These are phyloP conservation scores for Vachellia collinsii DNA, from an alignment of 306 rosid species.

Conservation along the genomic window DNA sequence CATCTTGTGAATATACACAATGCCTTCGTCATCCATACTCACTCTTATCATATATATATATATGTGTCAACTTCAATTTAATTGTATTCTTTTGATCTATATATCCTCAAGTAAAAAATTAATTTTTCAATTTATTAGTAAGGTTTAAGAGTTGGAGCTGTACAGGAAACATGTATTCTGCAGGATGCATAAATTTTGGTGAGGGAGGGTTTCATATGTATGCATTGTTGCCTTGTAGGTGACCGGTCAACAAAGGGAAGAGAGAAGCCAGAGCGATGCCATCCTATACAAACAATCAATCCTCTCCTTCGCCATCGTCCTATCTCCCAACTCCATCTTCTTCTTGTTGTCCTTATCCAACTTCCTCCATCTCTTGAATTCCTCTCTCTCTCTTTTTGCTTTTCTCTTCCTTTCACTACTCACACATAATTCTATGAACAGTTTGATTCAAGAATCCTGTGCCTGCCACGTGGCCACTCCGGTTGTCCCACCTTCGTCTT, in stretches of 20 bases:
- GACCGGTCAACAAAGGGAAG: background rate
- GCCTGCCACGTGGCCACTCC: conserved; percentile 40
- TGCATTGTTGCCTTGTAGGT: background rate
- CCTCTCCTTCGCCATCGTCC: background rate
- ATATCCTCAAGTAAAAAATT: too few relatives aligned
- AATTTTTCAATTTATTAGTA: too few relatives aligned
- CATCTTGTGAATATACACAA: background rate
- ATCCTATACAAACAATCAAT: conserved; percentile 6
- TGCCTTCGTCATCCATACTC: background rate
- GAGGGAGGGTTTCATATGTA: background rate
- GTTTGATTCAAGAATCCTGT: background rate
- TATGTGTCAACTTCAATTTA: background rate
- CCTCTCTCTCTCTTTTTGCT: background rate
- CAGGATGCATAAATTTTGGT: background rate
- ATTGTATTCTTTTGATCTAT: background rate
- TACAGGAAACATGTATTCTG: too few relatives aligned
- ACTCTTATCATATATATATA: too few relatives aligned
- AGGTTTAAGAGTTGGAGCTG: too few relatives aligned
- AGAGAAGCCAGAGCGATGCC: background rate
- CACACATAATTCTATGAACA: background rate
- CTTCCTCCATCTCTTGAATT: background rate
- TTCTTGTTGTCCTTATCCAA: background rate
- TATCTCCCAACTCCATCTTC: background rate
- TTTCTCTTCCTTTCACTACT: background rate
- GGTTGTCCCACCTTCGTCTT: conserved; percentile 27